A percentile compares a stretch with the other conserved stretches of the same genome.
These are phyloP conservation scores for Aspergillus sergii DNA, from an alignment of 2,329 filamentous ascomycete species.

Conservation along the genomic window DNA sequence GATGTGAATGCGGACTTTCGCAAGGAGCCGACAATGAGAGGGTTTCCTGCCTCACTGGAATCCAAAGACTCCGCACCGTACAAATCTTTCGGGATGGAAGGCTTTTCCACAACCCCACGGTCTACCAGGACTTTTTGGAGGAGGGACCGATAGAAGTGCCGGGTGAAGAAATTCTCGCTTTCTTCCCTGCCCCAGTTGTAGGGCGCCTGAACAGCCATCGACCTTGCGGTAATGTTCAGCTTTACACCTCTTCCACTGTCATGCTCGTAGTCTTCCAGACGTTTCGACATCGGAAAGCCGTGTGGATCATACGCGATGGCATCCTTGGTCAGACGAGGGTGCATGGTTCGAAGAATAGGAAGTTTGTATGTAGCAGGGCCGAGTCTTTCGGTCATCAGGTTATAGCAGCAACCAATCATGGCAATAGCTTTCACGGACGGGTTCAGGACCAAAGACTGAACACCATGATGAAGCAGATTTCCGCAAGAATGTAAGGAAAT, in stretches of 20 bases:
- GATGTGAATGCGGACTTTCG: slow-evolving; percentile 77
- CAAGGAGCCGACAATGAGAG: slow-evolving; percentile 84
- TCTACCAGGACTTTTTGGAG: slow-evolving; percentile 93
- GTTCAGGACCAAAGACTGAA: slow-evolving; percentile 83
- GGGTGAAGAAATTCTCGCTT: slow-evolving; percentile 83
- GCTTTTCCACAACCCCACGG: slow-evolving; percentile 70
- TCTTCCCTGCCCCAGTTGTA: slow-evolving; percentile 84
- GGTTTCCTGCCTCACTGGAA: slow-evolving; percentile 58
- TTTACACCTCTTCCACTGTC: slow-evolving; percentile 65
- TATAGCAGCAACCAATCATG: slow-evolving; percentile 98
- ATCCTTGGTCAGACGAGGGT: slow-evolving; percentile 68
- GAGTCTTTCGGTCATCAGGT: slow-evolving; percentile 86
- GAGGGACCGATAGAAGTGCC: slow-evolving; percentile 89
- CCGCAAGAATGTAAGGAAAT: slow-evolving; percentile 97
- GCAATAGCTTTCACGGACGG: slow-evolving; percentile 84
- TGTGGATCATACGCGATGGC: slow-evolving; percentile 78
- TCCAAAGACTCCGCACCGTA: slow-evolving; percentile 25
- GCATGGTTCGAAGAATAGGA: slow-evolving; percentile 73
- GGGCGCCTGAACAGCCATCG: slow-evolving; percentile 97
- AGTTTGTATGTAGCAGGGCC: slow-evolving; percentile 86
- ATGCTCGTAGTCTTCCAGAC: slow-evolving; percentile 61
- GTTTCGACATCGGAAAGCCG: slow-evolving; percentile 88
- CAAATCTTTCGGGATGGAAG: slow-evolving; percentile 36
- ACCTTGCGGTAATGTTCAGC: slow-evolving; percentile 92
- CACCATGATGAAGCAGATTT: slow-evolving; percentile 92